Percentiles rank a stretch among this genome's conserved stretches.
These are phyloP conservation scores for Yamadazyma jaroonii DNA, from an alignment of 1,139 yeast genomes.

Conservation along the genomic window DNA sequence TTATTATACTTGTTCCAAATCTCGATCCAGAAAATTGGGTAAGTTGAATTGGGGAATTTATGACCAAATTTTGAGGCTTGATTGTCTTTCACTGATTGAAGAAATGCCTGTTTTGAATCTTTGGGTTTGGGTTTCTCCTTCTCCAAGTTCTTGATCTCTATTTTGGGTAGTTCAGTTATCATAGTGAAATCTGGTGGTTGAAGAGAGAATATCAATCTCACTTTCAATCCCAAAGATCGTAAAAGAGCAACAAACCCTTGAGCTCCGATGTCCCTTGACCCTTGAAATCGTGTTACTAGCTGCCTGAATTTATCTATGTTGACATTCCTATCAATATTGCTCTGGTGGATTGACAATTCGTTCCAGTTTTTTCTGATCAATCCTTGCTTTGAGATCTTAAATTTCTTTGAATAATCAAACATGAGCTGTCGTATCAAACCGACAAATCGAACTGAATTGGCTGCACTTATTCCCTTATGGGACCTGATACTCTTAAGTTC, in stretches of 20 bases:
- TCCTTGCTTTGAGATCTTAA: conserved; percentile 48
- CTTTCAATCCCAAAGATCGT: conserved; percentile 66
- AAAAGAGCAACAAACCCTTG: conserved; percentile 83
- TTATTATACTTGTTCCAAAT: conserved; percentile 78
- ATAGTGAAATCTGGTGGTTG: conserved; percentile 86
- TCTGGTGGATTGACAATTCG: conserved; percentile 36
- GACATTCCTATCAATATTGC: conserved; percentile 23
- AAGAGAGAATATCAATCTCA: conserved; percentile 74
- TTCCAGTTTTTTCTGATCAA: conserved; percentile 58
- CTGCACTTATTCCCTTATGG: conserved; percentile 29
- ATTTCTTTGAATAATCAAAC: conserved; percentile 59
- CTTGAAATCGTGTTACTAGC: conserved; percentile 46
- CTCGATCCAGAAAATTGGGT: conserved; percentile 90
- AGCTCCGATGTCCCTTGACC: conserved; percentile 77
- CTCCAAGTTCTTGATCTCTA: conserved; percentile 6
- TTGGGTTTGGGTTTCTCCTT: not conserved
- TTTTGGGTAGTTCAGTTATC: conserved; percentile 20
- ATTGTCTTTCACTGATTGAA: conserved; percentile 12
- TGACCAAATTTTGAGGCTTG: conserved; percentile 6
- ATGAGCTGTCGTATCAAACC: conserved; percentile 71
- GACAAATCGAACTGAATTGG: conserved; percentile 66
- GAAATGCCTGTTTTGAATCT: conserved; percentile 21
- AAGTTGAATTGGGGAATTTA: conserved; percentile 30
- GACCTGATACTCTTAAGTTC: conserved; percentile 41
- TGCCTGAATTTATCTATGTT: conserved; percentile 34